Conservation (phyloP, 2,329 filamentous ascomycete species). For the Keithomyces neogunnii region DNA sequence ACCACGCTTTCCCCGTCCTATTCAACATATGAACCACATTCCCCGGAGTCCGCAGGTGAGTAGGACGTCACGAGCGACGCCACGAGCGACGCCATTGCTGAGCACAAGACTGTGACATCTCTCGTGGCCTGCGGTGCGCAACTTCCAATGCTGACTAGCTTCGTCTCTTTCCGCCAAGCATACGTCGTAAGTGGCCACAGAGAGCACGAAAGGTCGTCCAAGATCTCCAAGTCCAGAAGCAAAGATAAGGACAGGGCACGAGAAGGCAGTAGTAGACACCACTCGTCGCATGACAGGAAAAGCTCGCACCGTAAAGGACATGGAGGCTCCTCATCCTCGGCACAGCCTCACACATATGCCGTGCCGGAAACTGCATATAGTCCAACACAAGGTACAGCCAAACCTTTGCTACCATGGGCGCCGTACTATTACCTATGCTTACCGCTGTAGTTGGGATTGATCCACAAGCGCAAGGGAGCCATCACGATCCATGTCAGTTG, state of each 20-base stretch:
- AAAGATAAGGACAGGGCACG: not conserved
- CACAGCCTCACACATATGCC: not conserved
- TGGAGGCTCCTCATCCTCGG: not conserved
- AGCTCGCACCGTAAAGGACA: not conserved
- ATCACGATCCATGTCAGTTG: too few species aligned
- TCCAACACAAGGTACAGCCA: not conserved
- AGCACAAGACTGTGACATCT: too few species aligned
- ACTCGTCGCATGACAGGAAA: not conserved
- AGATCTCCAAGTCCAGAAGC: slow-evolving; percentile 1
- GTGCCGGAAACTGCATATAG: not conserved
- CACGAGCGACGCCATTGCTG: too few species aligned
- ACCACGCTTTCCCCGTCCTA: not conserved
- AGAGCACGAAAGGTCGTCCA: not conserved
- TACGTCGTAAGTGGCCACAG: not conserved
- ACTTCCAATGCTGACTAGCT: too few species aligned
- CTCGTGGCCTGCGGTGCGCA: too few species aligned
- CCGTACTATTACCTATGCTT: not conserved
- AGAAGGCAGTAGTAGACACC: not conserved
- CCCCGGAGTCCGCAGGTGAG: not conserved
- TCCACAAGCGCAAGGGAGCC: not conserved
- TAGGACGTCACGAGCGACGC: not conserved
- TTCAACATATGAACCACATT: not conserved
- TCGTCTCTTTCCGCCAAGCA: too few species aligned
- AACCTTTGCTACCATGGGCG: not conserved
- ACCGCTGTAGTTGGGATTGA: not conserved